phyloP scores from a whole-genome alignment of 352 stramenopile species.

The Salisapilia sapeloensis region DNA sequence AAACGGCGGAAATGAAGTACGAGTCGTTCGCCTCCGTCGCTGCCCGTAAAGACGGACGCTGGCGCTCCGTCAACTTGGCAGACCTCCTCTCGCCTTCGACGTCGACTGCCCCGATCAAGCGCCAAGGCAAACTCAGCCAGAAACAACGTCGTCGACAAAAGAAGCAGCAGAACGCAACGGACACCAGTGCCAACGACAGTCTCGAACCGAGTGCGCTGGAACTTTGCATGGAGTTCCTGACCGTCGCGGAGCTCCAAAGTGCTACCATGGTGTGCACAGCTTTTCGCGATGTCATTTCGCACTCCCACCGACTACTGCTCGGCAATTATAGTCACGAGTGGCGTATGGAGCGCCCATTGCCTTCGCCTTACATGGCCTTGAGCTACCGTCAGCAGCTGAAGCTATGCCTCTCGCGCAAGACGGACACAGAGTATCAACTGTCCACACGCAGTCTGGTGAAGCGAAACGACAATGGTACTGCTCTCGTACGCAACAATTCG shows the following conservation, averaged over 20 bases:
- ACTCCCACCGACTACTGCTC: constrained; percentile 25
- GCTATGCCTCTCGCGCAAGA: constrained; percentile 28
- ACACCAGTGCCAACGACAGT: constrained; percentile 6
- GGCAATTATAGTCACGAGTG: constrained; percentile 46
- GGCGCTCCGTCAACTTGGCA: background rate
- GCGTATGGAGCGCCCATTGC: constrained; percentile 10
- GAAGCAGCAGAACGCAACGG: too few relatives aligned
- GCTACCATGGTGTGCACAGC: constrained; percentile 26
- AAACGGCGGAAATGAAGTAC: constrained; percentile 40
- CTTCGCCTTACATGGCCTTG: constrained; percentile 15
- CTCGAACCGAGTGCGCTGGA: constrained; percentile 36
- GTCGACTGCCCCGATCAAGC: too few relatives aligned
- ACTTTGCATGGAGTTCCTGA: constrained; percentile 62
- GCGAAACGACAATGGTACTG: constrained; percentile 14
- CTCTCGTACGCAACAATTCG: constrained; percentile 60
- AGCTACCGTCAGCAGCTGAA: constrained; percentile 21
- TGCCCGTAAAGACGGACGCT: constrained; percentile 17
- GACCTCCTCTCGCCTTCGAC: too few relatives aligned
- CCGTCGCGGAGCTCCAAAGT: constrained; percentile 21
- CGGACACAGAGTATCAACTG: too few relatives aligned
- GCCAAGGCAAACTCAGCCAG: too few relatives aligned
- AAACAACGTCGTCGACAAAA: too few relatives aligned
- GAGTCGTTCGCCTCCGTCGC: constrained; percentile 59
- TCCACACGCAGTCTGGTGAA: constrained; percentile 41
- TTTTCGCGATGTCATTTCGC: constrained; percentile 30